Evolutionary conservation across 345 rosid species (phyloP).

Genomic region (Salix purpurea): DNA sequence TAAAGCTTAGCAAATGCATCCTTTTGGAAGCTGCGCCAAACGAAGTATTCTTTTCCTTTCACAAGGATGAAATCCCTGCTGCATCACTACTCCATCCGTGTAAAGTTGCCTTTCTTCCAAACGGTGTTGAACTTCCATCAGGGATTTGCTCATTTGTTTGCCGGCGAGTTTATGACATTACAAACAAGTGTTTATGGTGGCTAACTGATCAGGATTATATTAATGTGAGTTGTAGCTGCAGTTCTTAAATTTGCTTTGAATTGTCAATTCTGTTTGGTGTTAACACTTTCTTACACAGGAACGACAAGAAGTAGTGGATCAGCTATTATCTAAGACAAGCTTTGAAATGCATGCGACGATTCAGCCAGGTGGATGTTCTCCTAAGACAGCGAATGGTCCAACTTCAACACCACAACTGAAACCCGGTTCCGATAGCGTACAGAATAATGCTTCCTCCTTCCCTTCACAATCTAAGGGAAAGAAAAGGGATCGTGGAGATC

Average conservation of each 20-base stretch:
- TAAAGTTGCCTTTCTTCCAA: slow-evolving; percentile 90
- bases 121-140: slow-evolving; percentile 70
- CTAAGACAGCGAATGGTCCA: slow-evolving; percentile 68
- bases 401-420: slow-evolving; percentile 67
- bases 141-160: slow-evolving; percentile 82
- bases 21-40: slow-evolving; percentile 82
- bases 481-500: slow-evolving; percentile 89
- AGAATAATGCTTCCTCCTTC: slow-evolving; percentile 50
- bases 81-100: slow-evolving; percentile 95
- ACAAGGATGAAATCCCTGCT: slow-evolving; percentile 85
- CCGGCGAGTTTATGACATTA: slow-evolving; percentile 77
- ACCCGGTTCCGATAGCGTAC: slow-evolving; percentile 58
- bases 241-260: not conserved
- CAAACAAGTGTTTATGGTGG: slow-evolving; percentile 80
- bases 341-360: slow-evolving; percentile 73
- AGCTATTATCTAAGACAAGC: slow-evolving; percentile 57
- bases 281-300: slow-evolving; percentile 29
- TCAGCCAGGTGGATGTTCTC: slow-evolving; percentile 79
- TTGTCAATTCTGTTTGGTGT: not conserved
- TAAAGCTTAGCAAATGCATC: slow-evolving; percentile 82
- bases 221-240: slow-evolving; percentile 52
- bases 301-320: slow-evolving; percentile 75
- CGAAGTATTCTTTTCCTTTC: slow-evolving; percentile 92
- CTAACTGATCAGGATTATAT: slow-evolving; percentile 84
- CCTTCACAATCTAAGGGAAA: slow-evolving; percentile 75